phyloP scores from a whole-genome alignment of 192 early-diverging fungal genomes.

The Globomyces pollinis-pini region DNA sequence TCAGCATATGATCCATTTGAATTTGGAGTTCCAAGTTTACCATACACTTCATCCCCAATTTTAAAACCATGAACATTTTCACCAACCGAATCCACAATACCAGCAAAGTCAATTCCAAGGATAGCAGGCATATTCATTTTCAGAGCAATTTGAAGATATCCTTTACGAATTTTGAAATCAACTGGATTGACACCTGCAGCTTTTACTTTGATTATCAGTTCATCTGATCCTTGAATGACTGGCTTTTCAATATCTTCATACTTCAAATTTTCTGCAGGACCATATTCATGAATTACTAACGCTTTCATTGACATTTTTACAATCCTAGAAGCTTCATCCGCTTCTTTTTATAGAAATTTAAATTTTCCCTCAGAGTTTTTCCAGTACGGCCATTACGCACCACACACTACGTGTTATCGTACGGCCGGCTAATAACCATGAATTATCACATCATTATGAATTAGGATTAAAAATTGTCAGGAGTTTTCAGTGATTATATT shows the following conservation, averaged over 20 bases:
- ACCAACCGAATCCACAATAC: constrained; percentile 11
- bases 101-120: constrained; percentile 20
- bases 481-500: too few relatives aligned
- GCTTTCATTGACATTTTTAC: too few relatives aligned
- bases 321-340: too few relatives aligned
- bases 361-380: too few relatives aligned
- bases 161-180: constrained; percentile 17
- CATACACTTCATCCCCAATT: constrained; percentile 20
- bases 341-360: too few relatives aligned
- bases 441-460: too few relatives aligned
- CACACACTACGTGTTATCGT: too few relatives aligned
- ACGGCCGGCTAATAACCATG: too few relatives aligned
- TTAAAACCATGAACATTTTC: background rate
- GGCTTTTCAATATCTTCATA: background rate
- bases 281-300: background rate
- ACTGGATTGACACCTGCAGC: constrained; percentile 10
- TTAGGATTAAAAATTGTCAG: too few relatives aligned
- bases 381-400: too few relatives aligned
- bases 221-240: background rate
- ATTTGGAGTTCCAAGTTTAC: constrained; percentile 4
- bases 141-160: constrained; percentile 4
- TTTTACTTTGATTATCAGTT: background rate
- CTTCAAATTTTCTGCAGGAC: background rate
- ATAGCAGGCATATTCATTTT: constrained; percentile 15
- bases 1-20: constrained; percentile 17